Evolutionary conservation across 257 asterid genomes (phyloP).

Genomic region (Fraxinus americana): DNA sequence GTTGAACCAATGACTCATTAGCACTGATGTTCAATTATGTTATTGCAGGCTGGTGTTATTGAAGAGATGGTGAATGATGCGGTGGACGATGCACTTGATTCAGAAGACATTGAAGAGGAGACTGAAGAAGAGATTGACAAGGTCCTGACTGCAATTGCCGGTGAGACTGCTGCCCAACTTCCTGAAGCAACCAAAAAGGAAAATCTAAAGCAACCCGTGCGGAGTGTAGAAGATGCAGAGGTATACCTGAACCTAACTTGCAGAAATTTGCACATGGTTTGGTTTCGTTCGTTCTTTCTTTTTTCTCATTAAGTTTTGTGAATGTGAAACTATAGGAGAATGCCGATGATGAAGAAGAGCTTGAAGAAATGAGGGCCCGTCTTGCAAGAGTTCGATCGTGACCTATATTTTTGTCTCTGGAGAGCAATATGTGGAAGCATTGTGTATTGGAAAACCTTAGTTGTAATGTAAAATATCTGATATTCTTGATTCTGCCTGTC

Average conservation of each 20-base stretch:
- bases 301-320: neutral
- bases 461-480: neutral
- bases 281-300: neutral
- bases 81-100: conserved; percentile 74
- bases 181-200: conserved; percentile 81
- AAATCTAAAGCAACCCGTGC: conserved; percentile 70
- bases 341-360: conserved; percentile 86
- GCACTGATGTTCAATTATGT: conserved; percentile 1
- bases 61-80: conserved; percentile 89
- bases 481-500: neutral
- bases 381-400: conserved; percentile 88
- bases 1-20: neutral
- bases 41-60: conserved; percentile 80
- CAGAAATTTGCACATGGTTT: neutral
- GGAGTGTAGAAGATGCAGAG: conserved; percentile 51
- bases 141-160: conserved; percentile 86
- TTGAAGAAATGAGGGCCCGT: conserved; percentile 91
- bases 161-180: conserved; percentile 92
- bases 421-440: neutral
- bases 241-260: conserved; percentile 25
- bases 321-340: conserved; percentile 43
- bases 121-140: conserved; percentile 95
- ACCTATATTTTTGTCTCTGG: neutral
- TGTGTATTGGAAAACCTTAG: neutral
- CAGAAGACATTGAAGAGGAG: conserved; percentile 97